Percentiles rank a stretch among this genome's conserved stretches.
These are phyloP conservation scores for Thermomyces lanuginosus DNA, from an alignment of 2,329 filamentous ascomycete species.

Conservation along the genomic window DNA sequence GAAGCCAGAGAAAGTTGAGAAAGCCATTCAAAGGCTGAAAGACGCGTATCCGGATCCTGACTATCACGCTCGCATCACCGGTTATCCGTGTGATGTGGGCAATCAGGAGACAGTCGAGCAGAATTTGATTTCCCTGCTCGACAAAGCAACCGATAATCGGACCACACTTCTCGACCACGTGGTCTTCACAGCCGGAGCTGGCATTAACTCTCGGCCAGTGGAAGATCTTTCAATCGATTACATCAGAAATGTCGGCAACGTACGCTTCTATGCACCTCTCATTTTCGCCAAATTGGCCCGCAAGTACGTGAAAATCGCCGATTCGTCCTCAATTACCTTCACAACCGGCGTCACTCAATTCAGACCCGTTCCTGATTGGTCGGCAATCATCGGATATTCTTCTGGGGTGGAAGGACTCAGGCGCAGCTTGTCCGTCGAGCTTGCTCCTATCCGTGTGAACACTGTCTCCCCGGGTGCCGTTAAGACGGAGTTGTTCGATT, in stretches of 20 bases:
- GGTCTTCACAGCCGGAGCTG: slow-evolving; percentile 35
- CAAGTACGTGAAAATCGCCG: slow-evolving; percentile 16
- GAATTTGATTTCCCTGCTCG: slow-evolving; percentile 29
- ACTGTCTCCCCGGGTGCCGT: slow-evolving; percentile 26
- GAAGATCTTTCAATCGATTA: slow-evolving; percentile 12
- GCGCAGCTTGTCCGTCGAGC: slow-evolving; percentile 25
- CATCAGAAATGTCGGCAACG: slow-evolving; percentile 10
- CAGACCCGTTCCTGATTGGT: slow-evolving; percentile 21
- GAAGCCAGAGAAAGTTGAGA: slow-evolving; percentile 20
- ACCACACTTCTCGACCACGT: slow-evolving; percentile 31
- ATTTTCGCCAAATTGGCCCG: slow-evolving; percentile 27
- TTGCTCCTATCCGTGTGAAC: slow-evolving; percentile 30
- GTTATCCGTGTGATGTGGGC: slow-evolving; percentile 30
- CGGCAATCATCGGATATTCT: slow-evolving; percentile 12
- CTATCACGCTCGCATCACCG: slow-evolving; percentile 22
- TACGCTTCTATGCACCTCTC: slow-evolving; percentile 20
- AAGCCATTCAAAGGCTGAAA: slow-evolving; percentile 26
- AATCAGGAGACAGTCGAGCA: slow-evolving; percentile 27
- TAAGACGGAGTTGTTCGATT: slow-evolving; percentile 24
- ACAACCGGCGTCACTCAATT: slow-evolving; percentile 22
- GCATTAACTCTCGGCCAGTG: slow-evolving; percentile 9
- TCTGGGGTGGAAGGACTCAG: slow-evolving; percentile 17
- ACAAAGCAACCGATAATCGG: slow-evolving; percentile 15
- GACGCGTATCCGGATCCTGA: slow-evolving; percentile 24
- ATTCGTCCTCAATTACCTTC: slow-evolving; percentile 22